Evolutionary conservation across 257 asterid genomes (phyloP), one percentile per base, ranked within the genome.

Genomic region (Paulownia fortunei): DNA sequence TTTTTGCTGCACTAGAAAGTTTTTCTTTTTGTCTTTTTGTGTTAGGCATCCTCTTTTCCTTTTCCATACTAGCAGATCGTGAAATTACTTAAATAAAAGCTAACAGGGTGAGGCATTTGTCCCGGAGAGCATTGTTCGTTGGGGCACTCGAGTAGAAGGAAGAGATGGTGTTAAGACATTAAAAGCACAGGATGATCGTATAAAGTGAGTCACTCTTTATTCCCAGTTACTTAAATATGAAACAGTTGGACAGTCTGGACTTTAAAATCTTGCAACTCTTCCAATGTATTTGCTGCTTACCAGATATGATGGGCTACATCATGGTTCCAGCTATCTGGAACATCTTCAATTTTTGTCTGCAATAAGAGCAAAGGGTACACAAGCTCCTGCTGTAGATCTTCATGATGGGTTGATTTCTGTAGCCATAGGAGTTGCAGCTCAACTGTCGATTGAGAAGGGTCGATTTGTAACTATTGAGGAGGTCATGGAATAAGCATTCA

Each of bases 371-470:
- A 75, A 69, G 62, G 99, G 97, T 18, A 34, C 51, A 34, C 74
- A 78, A 81, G 88, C 92, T 72, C 99, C 90, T 19, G 89, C 90
- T 41, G 99, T 90, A 32, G 89, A 84, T 77, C 77, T 95, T 75
- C 74, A 90, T 16, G 98, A 93, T 55, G 99, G 99, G 11, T 79
- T 95, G 90, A 71, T 91, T 55, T 90, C 98, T n/a, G 97, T 93
- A 8, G 98, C 99, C 15, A 88, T 95, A 11, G 99, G 98, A 74
- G 98, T 93, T 77, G 99, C 99, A 18, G 98, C 96, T 21, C 98
- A 95, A 74, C 76, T 85, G 16, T 95, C 98, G 1, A 93, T 95
- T 26, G 94, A 91, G 76, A 78, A 88, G 87, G 97, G 96, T 16
- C 79, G 93, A 36, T 87, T 94, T 80, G 92, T 92, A 44, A 74